These are phyloP conservation scores for Exophiala xenobiotica DNA, from an alignment of 2,329 filamentous ascomycete genomes.

Conservation along the genomic window DNA sequence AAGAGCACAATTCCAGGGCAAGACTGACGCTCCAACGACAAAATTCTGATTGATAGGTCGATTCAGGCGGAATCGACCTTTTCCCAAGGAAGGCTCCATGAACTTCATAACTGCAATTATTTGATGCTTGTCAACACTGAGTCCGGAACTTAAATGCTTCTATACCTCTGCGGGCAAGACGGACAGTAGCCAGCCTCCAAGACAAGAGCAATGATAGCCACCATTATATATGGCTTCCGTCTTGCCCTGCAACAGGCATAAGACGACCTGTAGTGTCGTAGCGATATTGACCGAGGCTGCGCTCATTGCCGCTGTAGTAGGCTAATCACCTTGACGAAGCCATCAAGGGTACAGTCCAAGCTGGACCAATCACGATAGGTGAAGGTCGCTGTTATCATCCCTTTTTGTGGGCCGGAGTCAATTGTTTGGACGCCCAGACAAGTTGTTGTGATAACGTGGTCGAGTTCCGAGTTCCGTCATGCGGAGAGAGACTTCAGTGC, in stretches of 20 bases:
- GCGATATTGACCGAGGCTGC: not conserved
- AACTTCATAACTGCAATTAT: constrained; percentile 11
- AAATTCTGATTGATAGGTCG: constrained; percentile 27
- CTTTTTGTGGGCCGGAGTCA: not conserved
- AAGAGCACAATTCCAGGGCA: not conserved
- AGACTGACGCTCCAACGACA: constrained; percentile 20
- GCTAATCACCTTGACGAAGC: not conserved
- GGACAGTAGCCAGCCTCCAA: not conserved
- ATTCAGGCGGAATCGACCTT: constrained; percentile 17
- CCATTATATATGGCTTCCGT: not conserved
- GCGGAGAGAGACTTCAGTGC: not conserved
- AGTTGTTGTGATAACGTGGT: not conserved
- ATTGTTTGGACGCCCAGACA: not conserved
- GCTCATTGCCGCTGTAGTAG: not conserved
- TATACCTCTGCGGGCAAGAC: not conserved
- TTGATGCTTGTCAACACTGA: not conserved
- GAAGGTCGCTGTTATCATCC: not conserved
- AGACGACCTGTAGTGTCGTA: too few relatives aligned
- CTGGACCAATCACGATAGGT: not conserved
- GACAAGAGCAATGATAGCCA: not conserved
- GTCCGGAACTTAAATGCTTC: not conserved
- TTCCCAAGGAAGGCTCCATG: constrained; percentile 17
- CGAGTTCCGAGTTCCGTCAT: not conserved
- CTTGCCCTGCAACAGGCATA: too few relatives aligned
- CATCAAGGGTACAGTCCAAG: not conserved